These are phyloP conservation scores for Polyporus tsugae DNA, from an alignment of 1,284 basidiomycete species.

Conservation along the genomic window DNA sequence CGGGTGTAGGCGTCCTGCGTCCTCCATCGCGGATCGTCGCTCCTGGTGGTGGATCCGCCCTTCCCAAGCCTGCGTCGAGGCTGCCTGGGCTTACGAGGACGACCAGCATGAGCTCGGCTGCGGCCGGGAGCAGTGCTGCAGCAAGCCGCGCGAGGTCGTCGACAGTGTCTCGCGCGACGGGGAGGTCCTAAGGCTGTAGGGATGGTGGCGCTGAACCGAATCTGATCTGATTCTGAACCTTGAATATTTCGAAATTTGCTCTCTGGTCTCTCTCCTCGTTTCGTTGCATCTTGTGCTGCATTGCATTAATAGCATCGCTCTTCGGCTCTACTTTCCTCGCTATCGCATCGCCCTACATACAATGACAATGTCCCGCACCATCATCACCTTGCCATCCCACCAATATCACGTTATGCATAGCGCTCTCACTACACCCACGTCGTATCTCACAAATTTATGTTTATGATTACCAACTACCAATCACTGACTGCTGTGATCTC, in stretches of 20 bases:
- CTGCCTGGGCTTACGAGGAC: conserved; percentile 28
- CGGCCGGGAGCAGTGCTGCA: conserved; percentile 6
- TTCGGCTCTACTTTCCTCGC: background rate
- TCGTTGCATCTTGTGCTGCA: background rate
- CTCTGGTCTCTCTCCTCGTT: background rate
- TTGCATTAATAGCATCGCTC: conserved; percentile 2
- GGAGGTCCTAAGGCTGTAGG: conserved; percentile 11
- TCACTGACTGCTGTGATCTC: background rate
- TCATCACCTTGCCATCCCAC: background rate
- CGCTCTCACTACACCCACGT: background rate
- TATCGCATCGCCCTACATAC: background rate
- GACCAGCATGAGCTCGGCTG: conserved; percentile 19
- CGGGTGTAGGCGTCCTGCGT: conserved; percentile 17
- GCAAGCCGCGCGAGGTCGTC: conserved; percentile 14
- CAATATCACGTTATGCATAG: background rate
- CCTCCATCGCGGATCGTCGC: conserved; percentile 29
- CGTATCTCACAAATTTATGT: background rate
- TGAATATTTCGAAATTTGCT: conserved; percentile 3
- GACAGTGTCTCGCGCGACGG: conserved; percentile 21
- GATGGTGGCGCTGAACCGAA: background rate
- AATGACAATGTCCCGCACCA: background rate
- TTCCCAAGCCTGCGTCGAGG: conserved; percentile 35
- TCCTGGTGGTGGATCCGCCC: conserved; percentile 21
- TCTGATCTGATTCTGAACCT: background rate
- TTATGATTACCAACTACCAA: background rate